Conservation (phyloP, 768 basidiomycete species). For the Pleurotus ostreatus region DNA sequence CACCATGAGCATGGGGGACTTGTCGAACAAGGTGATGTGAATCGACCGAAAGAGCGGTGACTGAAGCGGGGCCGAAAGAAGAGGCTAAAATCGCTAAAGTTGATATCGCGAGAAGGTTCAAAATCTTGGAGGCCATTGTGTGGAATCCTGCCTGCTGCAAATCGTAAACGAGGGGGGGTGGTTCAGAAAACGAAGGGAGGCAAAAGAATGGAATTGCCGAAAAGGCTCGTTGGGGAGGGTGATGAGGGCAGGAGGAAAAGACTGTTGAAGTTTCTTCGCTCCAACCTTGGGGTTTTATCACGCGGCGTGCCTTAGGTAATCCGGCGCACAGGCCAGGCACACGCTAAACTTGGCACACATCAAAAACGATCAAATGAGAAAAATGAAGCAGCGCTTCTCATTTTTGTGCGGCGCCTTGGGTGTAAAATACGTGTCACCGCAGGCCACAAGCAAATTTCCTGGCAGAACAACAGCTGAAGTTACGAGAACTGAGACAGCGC, state of each 20-base stretch:
- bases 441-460: no score
- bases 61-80: constrained; percentile 42
- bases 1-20: constrained; percentile 37
- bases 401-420: neutral
- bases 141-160: constrained; percentile 10
- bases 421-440: neutral
- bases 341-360: neutral
- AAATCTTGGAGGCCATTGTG: constrained; percentile 48
- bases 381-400: neutral
- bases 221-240: constrained; percentile 7
- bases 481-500: neutral
- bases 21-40: constrained; percentile 40
- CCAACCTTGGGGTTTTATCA: constrained; percentile 4
- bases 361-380: neutral
- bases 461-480: no score
- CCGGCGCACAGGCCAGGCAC: constrained; percentile 3
- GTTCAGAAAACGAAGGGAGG: constrained; percentile 11
- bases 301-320: neutral
- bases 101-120: constrained; percentile 56
- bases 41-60: constrained; percentile 50
- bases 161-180: constrained; percentile 19
- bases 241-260: constrained; percentile 8
- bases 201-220: constrained; percentile 9
- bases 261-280: neutral
- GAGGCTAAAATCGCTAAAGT: constrained; percentile 54